Conservation (phyloP, 2,329 filamentous ascomycete species). For the Diaporthe longicolla region DNA sequence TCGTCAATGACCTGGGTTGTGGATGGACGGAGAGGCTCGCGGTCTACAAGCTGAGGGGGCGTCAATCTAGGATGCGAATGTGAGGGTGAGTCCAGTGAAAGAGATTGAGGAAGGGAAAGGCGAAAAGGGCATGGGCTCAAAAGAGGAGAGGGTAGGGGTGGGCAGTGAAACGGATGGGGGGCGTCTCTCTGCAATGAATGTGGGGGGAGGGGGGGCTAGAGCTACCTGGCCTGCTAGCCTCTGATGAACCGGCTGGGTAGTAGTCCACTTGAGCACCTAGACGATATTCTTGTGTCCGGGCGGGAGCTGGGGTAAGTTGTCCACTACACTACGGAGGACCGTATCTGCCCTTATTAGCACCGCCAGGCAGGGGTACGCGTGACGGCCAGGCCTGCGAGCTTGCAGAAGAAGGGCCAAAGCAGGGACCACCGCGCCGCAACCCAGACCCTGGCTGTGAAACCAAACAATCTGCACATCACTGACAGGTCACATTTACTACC, state of each 20-base stretch:
- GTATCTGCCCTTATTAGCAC: neutral
- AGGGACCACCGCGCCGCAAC: slow-evolving; percentile 14
- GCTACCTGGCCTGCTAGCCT: slow-evolving; percentile 1
- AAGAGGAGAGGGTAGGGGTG: slow-evolving; percentile 31
- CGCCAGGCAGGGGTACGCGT: neutral
- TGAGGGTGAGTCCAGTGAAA: slow-evolving; percentile 34
- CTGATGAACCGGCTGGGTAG: neutral
- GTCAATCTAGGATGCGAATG: slow-evolving; percentile 27
- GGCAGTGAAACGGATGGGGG: slow-evolving; percentile 31
- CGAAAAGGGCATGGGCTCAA: slow-evolving; percentile 34
- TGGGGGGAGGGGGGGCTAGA: slow-evolving; percentile 22
- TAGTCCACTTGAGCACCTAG: too few relatives aligned
- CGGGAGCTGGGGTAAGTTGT: neutral
- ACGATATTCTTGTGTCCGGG: too few relatives aligned
- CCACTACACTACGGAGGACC: neutral
- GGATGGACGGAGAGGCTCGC: slow-evolving; percentile 30
- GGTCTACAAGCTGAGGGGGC: slow-evolving; percentile 35
- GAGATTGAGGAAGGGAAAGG: slow-evolving; percentile 34
- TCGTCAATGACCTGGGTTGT: slow-evolving; percentile 26
- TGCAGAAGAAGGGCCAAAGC: neutral
- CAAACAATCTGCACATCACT: slow-evolving; percentile 34
- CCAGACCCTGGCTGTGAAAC: slow-evolving; percentile 31
- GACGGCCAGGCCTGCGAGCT: neutral
- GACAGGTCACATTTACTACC: slow-evolving; percentile 23
- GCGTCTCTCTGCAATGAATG: slow-evolving; percentile 30